These are phyloP conservation scores for Raphanus hybrid DNA, from an alignment of 441 rosid genomes.

Conservation along the genomic window DNA sequence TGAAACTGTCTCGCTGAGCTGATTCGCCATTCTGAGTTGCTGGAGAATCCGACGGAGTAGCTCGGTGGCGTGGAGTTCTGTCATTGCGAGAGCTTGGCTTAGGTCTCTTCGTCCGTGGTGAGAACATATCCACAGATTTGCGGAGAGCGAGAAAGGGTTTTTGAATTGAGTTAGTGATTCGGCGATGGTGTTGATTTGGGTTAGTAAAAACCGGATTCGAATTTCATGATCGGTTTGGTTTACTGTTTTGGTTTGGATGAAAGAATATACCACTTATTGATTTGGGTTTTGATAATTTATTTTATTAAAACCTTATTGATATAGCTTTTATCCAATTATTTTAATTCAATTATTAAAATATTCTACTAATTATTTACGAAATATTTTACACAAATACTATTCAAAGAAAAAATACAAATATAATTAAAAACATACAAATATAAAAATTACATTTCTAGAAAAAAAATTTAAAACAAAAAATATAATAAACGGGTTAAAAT, in stretches of 20 bases:
- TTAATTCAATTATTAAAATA: too few species aligned
- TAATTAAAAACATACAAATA: too few species aligned
- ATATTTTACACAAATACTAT: too few species aligned
- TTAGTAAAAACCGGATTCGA: background rate
- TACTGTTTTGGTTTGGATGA: background rate
- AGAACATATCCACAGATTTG: constrained; percentile 52
- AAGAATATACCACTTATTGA: background rate
- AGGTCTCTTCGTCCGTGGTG: constrained; percentile 66
- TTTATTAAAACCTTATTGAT: too few species aligned
- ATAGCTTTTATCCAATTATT: too few species aligned
- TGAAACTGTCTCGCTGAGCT: constrained; percentile 37
- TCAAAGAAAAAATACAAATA: too few species aligned
- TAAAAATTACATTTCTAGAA: too few species aligned
- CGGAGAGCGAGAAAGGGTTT: constrained; percentile 5
- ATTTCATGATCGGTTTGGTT: constrained; percentile 16
- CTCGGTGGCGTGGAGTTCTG: constrained; percentile 17
- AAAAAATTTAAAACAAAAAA: too few species aligned
- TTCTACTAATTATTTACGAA: too few species aligned
- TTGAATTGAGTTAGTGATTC: constrained; percentile 11
- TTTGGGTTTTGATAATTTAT: background rate
- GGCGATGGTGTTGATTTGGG: constrained; percentile 17
- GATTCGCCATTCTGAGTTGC: constrained; percentile 42
- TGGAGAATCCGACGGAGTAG: constrained; percentile 55
- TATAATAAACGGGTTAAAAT: too few species aligned
- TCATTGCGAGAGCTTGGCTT: constrained; percentile 56